Evolutionary conservation across 2,329 filamentous ascomycete genomes (phyloP).

Genomic region (Fusarium sulawesiense): DNA sequence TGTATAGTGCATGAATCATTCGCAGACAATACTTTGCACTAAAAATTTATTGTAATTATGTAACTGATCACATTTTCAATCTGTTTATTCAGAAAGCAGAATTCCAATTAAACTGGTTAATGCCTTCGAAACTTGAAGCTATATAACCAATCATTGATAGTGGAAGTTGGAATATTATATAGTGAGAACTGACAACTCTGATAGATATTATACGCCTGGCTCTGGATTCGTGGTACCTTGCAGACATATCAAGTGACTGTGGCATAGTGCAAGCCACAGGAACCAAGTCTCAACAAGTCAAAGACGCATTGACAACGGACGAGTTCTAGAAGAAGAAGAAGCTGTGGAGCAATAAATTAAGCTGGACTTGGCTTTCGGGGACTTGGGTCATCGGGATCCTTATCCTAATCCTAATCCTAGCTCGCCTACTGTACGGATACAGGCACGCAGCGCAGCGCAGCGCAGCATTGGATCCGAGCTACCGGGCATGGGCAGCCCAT

Average conservation of each 20-base stretch:
- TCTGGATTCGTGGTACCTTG: background rate
- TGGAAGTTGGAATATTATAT: background rate
- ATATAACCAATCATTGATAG: background rate
- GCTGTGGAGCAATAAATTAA: constrained; percentile 31
- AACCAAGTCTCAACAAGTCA: constrained; percentile 3
- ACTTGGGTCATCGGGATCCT: constrained; percentile 26
- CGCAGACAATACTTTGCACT: background rate
- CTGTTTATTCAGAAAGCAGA: background rate
- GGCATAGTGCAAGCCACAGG: constrained; percentile 5
- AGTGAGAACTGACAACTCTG: background rate
- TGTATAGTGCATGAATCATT: background rate
- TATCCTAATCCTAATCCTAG: constrained; percentile 29
- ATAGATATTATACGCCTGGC: background rate
- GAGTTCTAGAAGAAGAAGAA: constrained; percentile 35
- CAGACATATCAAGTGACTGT: background rate
- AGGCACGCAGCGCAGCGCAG: constrained; percentile 18
- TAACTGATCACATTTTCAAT: background rate
- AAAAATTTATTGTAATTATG: background rate
- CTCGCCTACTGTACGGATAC: constrained; percentile 1
- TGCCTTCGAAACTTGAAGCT: background rate
- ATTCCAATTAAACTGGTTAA: background rate
- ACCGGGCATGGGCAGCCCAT: constrained; percentile 32
- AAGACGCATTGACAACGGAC: constrained; percentile 28
- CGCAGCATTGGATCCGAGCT: constrained; percentile 38
- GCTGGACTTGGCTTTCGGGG: constrained; percentile 36